Evolutionary conservation across 495 filamentous ascomycete species (phyloP).

Genomic region (Penicillium paradoxum): DNA sequence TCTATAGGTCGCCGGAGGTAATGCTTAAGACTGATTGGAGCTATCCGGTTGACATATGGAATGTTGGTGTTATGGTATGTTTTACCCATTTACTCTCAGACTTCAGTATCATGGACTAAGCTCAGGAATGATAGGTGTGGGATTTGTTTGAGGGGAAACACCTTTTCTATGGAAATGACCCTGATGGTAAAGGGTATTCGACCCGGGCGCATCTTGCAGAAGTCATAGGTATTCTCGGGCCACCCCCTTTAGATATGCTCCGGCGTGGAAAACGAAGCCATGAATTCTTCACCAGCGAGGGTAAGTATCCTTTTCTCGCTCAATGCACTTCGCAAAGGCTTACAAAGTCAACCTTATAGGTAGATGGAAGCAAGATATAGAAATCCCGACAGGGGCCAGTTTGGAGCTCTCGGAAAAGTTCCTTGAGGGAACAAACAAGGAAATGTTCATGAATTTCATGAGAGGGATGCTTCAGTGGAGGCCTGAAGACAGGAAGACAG

Average conservation of each 20-base stretch:
- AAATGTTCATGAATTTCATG: conserved; percentile 40
- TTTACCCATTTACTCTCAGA: not conserved
- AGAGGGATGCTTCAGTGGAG: conserved; percentile 47
- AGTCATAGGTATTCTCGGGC: conserved; percentile 42
- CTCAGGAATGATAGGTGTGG: conserved; percentile 31
- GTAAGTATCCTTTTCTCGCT: conserved; percentile 11
- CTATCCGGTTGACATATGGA: conserved; percentile 48
- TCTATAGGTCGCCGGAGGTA: conserved; percentile 46
- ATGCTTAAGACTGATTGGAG: conserved; percentile 42
- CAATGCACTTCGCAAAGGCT: not conserved
- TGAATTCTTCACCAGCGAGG: conserved; percentile 36
- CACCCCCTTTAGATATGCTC: conserved; percentile 41
- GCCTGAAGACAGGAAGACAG: conserved; percentile 41
- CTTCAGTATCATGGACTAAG: conserved; percentile 1
- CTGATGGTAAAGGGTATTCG: conserved; percentile 36
- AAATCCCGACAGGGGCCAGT: conserved; percentile 3
- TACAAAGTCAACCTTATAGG: conserved; percentile 13
- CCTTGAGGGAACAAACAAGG: conserved; percentile 23
- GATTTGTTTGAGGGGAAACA: conserved; percentile 43
- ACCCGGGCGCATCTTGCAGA: conserved; percentile 44
- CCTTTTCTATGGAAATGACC: conserved; percentile 42
- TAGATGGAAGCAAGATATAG: conserved; percentile 28
- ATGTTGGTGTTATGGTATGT: conserved; percentile 24
- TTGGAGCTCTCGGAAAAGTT: conserved; percentile 32
- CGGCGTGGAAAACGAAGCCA: conserved; percentile 28